Evolutionary conservation across 2,329 filamentous ascomycete species (phyloP), one percentile per base, ranked within the genome.

Genomic region (Geoglossum cookeanum): DNA sequence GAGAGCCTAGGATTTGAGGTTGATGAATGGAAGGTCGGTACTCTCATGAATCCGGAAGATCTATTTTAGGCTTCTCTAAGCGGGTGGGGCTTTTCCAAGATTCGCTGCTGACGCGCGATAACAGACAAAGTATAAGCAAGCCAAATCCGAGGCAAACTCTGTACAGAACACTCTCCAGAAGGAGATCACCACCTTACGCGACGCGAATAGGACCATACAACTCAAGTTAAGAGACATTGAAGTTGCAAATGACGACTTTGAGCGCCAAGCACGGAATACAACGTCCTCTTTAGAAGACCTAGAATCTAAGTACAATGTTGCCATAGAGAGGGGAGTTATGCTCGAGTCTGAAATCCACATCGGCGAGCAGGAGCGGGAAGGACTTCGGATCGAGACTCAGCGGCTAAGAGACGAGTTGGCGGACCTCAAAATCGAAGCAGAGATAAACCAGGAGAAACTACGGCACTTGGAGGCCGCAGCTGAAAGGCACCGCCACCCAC

Each of bases 171-270:
- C 77, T 3, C 78, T 98, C 56, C 90, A 98, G 71, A 97, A 96
- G 71, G 92, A 98, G 70, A 90, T 98, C 65, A 98, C 92, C 5
- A 84, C 79, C 7, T 77, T 98, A 64, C 85, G 92, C 66, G 90
- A 98, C 62, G 70, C 81, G 54, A 94, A 89, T 69, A 78, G 92
- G 62, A 83, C 84, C 3, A 72, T 96, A 60, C 85, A 92, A 65
- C 75, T 95, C 61, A 87, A 79, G 70, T 74, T 98, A 58, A 84
- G 92, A 63, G 92, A 98, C 69, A 95, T 91, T 64, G 92, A 98
- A 71, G 92, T 98, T 57, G 88, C 87, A 68, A 98, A 97, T 72
- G 92, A 98, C 75, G 92, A 98, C 70, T 96, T 91, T 68, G 92
- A 98, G 74, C 83, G 89, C 62, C 91, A 97, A 72, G 91, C 92